phyloP scores from a whole-genome alignment of 2,329 filamentous ascomycete species.

The Lachnellula willkommii region DNA sequence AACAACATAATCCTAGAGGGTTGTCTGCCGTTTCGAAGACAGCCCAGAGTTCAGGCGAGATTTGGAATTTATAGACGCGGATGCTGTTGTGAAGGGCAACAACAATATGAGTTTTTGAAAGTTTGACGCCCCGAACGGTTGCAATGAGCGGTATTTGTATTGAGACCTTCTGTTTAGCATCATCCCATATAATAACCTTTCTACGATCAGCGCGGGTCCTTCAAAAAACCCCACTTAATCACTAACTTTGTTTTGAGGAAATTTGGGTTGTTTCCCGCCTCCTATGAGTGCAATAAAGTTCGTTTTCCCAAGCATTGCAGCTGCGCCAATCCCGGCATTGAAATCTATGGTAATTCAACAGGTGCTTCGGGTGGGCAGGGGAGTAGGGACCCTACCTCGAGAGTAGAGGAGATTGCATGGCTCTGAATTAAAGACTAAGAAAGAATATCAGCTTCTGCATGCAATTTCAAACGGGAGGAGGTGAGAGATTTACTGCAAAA shows the following conservation, averaged over 20 bases:
- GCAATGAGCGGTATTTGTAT: constrained; percentile 76
- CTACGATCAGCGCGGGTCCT: constrained; percentile 15
- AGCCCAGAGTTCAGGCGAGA: constrained; percentile 62
- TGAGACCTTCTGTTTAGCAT: constrained; percentile 67
- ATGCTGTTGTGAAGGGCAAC: constrained; percentile 79
- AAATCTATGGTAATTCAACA: constrained; percentile 50
- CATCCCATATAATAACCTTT: constrained; percentile 85
- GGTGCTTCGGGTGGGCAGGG: background rate
- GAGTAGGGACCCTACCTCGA: constrained; percentile 41
- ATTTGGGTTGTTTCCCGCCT: constrained; percentile 79
- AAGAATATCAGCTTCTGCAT: constrained; percentile 10
- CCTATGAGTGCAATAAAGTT: constrained; percentile 88
- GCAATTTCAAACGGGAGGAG: background rate
- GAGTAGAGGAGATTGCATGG: constrained; percentile 64
- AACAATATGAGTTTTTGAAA: constrained; percentile 71
- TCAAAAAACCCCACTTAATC: background rate
- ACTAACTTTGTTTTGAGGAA: constrained; percentile 74
- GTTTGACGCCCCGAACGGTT: constrained; percentile 71
- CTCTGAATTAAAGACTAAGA: constrained; percentile 65
- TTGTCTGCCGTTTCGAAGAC: constrained; percentile 86
- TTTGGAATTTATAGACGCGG: constrained; percentile 73
- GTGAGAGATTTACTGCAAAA: constrained; percentile 62
- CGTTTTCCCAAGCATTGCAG: constrained; percentile 79
- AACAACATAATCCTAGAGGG: constrained; percentile 69
- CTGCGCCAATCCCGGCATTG: constrained; percentile 74